A percentile compares a stretch with the other conserved stretches of the same genome.
Evolutionary conservation across 73 alveolate genomes (phyloP).

Genomic region (Tetrahymena borealis): DNA sequence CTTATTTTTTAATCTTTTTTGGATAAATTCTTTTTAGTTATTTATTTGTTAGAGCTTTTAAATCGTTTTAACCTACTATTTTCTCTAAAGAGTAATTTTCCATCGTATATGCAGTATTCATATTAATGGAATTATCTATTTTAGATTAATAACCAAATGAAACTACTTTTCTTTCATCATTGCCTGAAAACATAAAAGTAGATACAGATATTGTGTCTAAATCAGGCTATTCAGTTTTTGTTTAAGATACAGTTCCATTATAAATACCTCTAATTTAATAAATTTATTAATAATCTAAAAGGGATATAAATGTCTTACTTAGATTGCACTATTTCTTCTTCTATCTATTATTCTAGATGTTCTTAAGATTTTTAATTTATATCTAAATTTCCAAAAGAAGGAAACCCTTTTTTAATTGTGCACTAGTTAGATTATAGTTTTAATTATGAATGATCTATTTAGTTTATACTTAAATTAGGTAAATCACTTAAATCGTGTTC

Average conservation of each 20-base stretch:
- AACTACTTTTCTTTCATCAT: not conserved
- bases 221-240: too few species aligned
- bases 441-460: not conserved
- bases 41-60: not conserved
- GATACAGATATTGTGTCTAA: too few species aligned
- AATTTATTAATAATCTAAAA: too few species aligned
- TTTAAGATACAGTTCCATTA: too few species aligned
- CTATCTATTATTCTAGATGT: not conserved
- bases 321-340: not conserved
- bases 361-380: not conserved
- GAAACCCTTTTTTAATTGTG: not conserved
- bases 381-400: not conserved
- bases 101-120: not conserved
- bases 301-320: too few species aligned
- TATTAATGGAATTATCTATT: too few species aligned
- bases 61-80: not conserved
- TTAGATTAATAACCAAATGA: not conserved
- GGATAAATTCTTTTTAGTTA: not conserved
- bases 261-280: too few species aligned
- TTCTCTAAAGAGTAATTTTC: not conserved
- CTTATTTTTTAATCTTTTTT: not conserved
- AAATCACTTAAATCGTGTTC: not conserved
- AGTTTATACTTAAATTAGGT: not conserved
- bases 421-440: not conserved
- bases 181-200: too few species aligned